phyloP scores from a whole-genome alignment of 768 basidiomycete genomes.

The Serendipita sp. region DNA sequence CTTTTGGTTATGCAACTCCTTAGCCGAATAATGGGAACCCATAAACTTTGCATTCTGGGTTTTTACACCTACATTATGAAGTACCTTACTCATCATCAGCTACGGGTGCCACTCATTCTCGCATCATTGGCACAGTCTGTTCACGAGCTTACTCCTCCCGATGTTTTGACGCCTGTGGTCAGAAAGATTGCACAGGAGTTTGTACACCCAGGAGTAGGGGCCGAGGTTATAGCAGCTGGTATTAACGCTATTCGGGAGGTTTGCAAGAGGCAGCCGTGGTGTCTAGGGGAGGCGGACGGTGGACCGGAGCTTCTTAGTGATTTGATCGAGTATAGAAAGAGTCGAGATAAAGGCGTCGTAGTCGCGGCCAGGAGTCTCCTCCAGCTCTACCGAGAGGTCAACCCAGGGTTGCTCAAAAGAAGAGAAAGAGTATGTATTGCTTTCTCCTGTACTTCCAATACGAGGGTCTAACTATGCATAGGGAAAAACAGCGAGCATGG shows the following conservation, averaged over 20 bases:
- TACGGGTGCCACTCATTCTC: constrained; percentile 83
- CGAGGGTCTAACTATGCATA: constrained; percentile 18
- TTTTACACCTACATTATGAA: constrained; percentile 89
- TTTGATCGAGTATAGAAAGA: constrained; percentile 88
- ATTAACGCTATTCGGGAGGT: constrained; percentile 90
- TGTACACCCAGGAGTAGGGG: constrained; percentile 90
- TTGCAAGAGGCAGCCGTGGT: constrained; percentile 89
- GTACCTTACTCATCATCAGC: constrained; percentile 83
- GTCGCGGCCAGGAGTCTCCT: constrained; percentile 78
- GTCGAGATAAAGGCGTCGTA: constrained; percentile 82
- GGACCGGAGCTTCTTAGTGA: constrained; percentile 48
- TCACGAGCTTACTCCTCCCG: constrained; percentile 90
- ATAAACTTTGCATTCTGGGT: constrained; percentile 82
- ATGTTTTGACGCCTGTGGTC: constrained; percentile 76
- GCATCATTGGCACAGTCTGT: constrained; percentile 88
- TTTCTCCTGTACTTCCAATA: constrained; percentile 1
- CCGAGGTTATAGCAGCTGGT: constrained; percentile 93
- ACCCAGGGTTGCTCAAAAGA: constrained; percentile 80
- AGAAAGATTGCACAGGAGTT: constrained; percentile 90
- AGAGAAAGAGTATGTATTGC: constrained; percentile 53
- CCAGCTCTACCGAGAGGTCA: constrained; percentile 88
- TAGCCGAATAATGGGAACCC: constrained; percentile 80
- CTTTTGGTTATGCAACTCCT: constrained; percentile 94
- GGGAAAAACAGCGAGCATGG: constrained; percentile 87
- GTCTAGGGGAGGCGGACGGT: constrained; percentile 72